Percentiles rank a stretch among this genome's conserved stretches.
These are phyloP conservation scores for Pseudotsuga menziesii DNA, from an alignment of 75 land plant species.

Conservation along the genomic window DNA sequence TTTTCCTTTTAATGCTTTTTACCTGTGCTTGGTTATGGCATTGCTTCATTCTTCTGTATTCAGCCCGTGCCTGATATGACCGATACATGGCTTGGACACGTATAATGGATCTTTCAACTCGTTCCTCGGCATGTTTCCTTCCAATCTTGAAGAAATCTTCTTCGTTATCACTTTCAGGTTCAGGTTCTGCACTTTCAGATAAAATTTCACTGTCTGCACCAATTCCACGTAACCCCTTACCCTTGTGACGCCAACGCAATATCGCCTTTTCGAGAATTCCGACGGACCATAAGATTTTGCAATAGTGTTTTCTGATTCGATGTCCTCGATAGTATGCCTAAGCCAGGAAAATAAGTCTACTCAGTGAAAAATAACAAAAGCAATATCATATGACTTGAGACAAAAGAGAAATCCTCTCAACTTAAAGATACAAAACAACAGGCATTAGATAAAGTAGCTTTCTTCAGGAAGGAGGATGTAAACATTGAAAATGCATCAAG, in stretches of 20 bases:
- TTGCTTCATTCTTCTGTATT: slow-evolving; percentile 58
- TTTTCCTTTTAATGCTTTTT: too few species aligned
- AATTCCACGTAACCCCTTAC: slow-evolving; percentile 76
- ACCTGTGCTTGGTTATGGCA: too few species aligned
- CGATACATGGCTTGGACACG: slow-evolving; percentile 77
- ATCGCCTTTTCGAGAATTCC: slow-evolving; percentile 82
- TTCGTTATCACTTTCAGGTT: slow-evolving; percentile 22
- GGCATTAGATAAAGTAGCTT: neutral
- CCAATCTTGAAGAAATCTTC: slow-evolving; percentile 62
- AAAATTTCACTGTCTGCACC: slow-evolving; percentile 18
- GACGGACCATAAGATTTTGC: slow-evolving; percentile 80
- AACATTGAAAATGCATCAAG: neutral
- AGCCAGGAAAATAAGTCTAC: neutral
- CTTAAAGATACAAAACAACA: neutral
- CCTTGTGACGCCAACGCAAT: slow-evolving; percentile 73
- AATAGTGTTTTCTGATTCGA: slow-evolving; percentile 58
- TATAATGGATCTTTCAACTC: slow-evolving; percentile 54
- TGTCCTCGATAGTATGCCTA: slow-evolving; percentile 70
- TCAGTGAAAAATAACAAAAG: neutral
- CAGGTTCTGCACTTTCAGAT: neutral
- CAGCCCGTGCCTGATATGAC: slow-evolving; percentile 57
- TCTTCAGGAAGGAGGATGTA: neutral
- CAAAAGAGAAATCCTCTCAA: neutral
- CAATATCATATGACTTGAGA: neutral
- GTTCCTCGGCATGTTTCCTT: slow-evolving; percentile 64